A percentile compares a stretch with the other conserved stretches of the same genome.
These are phyloP conservation scores for Fraxinus sp. DNA, from an alignment of 305 asterid species.

Conservation along the genomic window DNA sequence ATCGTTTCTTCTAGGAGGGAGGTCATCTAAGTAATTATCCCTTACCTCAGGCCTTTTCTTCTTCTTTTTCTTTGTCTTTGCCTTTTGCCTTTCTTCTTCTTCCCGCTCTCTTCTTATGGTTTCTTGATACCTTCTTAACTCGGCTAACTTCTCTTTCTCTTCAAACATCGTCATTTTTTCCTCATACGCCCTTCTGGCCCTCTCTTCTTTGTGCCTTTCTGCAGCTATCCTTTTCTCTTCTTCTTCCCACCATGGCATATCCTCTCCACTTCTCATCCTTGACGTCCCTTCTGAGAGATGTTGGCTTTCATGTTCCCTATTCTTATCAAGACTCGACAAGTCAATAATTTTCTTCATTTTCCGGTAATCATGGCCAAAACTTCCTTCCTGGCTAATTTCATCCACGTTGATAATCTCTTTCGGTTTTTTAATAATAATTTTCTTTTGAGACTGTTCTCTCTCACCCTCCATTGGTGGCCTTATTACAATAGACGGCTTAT, in stretches of 20 bases:
- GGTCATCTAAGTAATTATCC: conserved; percentile 66
- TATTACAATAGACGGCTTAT: conserved; percentile 66
- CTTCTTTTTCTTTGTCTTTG: conserved; percentile 71
- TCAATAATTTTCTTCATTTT: conserved; percentile 80
- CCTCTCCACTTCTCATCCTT: conserved; percentile 61
- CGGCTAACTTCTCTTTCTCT: conserved; percentile 62
- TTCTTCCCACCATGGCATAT: conserved; percentile 56
- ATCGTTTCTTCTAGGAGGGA: conserved; percentile 71
- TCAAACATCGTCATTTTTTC: conserved; percentile 55
- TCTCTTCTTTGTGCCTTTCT: conserved; percentile 58
- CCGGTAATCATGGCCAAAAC: conserved; percentile 63
- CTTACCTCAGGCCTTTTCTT: conserved; percentile 61
- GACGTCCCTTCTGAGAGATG: conserved; percentile 54
- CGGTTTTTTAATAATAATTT: conserved; percentile 71
- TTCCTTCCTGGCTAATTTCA: conserved; percentile 84
- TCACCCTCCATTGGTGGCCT: conserved; percentile 77
- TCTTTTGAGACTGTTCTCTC: conserved; percentile 73
- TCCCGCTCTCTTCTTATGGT: conserved; percentile 81
- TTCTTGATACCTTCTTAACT: conserved; percentile 64
- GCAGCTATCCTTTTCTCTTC: conserved; percentile 57
- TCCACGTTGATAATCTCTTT: conserved; percentile 68
- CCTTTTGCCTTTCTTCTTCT: conserved; percentile 78
- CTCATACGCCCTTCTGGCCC: conserved; percentile 48
- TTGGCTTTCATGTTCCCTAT: conserved; percentile 41
- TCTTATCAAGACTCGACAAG: conserved; percentile 61